Evolutionary conservation across 352 stramenopile species (phyloP), one percentile per base, ranked within the genome.

Genomic region (Pythium dissimile): DNA sequence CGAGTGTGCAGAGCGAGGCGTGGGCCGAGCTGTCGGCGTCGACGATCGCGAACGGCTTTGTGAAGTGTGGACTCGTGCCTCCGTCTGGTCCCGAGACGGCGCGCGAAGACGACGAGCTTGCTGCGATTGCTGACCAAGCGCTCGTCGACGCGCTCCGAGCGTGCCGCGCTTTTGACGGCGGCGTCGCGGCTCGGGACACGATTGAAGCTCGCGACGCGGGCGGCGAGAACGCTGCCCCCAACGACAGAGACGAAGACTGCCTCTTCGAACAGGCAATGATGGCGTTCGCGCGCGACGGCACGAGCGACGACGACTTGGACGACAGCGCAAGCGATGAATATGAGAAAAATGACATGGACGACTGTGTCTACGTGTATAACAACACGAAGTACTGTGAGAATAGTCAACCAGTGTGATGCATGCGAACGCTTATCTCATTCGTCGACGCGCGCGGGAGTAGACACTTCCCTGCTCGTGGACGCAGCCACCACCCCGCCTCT

Each of bases 341-440:
- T 8, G 21, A 34, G n/a, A n/a, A n/a, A n/a, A n/a, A n/a, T n/a
- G 42, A 48, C 39, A 24, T 32, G 23, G 42, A 48, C 23, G 42
- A 48, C 42, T 48, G 42, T 48, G 23, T 48, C 42, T 48, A 32
- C 42, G 23, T 48, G 23, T 48, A 48, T 48, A 48, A 34, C 16
- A 20, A 48, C 11, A 48, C 42, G 42, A 48, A 48, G 42, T 48
- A 34, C 32, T 48, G 42, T 31, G 20, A 32, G 23, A 32, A 48
- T 6, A 34, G 20, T 32, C 42, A 48, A 48, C 18, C 42, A 48
- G 42, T 32, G 23, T 20, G 42, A 24, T 24, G 5, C 20, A 34
- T 20, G 42, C 20, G 42, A 48, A 48, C 42, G 42, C 42, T 31
- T 30, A 48, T 24, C 42, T 48, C 32, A n/a, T n/a, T 48, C 21